A percentile compares a stretch with the other conserved stretches of the same genome.
phyloP scores from a whole-genome alignment of 345 rosid species.

The Draba incana region DNA sequence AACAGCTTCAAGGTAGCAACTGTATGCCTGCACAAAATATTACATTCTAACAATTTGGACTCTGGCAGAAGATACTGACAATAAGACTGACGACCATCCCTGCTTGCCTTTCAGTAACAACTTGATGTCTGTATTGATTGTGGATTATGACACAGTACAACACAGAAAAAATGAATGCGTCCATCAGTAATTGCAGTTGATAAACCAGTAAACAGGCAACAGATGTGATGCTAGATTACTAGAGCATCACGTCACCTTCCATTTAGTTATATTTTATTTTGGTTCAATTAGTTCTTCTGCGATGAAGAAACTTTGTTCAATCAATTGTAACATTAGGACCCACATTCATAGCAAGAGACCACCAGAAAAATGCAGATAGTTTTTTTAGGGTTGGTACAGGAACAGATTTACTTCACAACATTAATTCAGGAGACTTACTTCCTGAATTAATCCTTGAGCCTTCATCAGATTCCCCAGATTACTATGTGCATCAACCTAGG shows the following conservation, averaged over 20 bases:
- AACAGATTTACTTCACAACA: not conserved
- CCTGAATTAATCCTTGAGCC: slow-evolving; percentile 91
- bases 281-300: slow-evolving; percentile 14
- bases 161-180: slow-evolving; percentile 67
- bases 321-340: slow-evolving; percentile 2
- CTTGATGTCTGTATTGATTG: slow-evolving; percentile 72
- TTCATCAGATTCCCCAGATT: slow-evolving; percentile 94
- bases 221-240: slow-evolving; percentile 36
- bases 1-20: slow-evolving; percentile 93
- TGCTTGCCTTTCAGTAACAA: slow-evolving; percentile 70
- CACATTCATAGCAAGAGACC: slow-evolving; percentile 18
- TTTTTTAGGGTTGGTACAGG: slow-evolving; percentile 29
- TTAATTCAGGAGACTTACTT: slow-evolving; percentile 60
- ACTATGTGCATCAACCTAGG: slow-evolving; percentile 96
- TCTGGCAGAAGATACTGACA: slow-evolving; percentile 70
- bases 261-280: slow-evolving; percentile 22
- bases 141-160: slow-evolving; percentile 64
- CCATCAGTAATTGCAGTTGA: slow-evolving; percentile 63
- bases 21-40: slow-evolving; percentile 95
- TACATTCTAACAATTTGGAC: slow-evolving; percentile 74
- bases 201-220: slow-evolving; percentile 38
- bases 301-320: slow-evolving; percentile 18
- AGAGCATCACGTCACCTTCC: slow-evolving; percentile 36
- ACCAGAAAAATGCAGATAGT: slow-evolving; percentile 30
- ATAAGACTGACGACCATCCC: slow-evolving; percentile 85